phyloP scores from a whole-genome alignment of 192 early-diverging fungal species.

The Chytriomyces sp. region DNA sequence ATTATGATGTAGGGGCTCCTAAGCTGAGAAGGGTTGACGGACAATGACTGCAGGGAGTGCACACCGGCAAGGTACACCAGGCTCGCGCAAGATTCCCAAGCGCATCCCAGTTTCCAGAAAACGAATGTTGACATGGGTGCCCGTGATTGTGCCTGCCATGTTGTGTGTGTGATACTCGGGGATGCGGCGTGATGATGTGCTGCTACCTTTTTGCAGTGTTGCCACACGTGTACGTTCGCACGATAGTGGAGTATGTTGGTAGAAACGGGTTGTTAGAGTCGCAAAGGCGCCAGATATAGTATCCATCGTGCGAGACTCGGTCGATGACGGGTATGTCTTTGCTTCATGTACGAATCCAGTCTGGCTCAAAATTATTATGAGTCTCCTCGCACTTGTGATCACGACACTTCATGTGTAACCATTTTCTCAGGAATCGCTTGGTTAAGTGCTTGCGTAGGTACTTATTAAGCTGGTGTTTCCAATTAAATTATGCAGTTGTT shows the following conservation, averaged over 20 bases:
- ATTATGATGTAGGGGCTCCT: constrained; percentile 75
- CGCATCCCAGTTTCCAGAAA: constrained; percentile 18
- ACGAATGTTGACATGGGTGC: constrained; percentile 49
- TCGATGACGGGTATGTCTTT: not conserved
- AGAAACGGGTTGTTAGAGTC: no score
- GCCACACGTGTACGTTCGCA: constrained; percentile 75
- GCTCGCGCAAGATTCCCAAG: constrained; percentile 23
- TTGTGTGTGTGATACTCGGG: constrained; percentile 57
- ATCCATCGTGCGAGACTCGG: not conserved
- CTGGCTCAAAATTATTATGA: constrained; percentile 21
- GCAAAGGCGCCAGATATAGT: not conserved
- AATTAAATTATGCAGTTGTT: not conserved
- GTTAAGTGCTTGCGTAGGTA: no score
- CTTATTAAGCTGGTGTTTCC: no score
- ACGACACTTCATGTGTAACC: constrained; percentile 37
- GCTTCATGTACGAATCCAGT: constrained; percentile 18
- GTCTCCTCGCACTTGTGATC: constrained; percentile 23
- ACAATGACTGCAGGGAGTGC: not conserved
- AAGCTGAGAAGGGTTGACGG: constrained; percentile 31
- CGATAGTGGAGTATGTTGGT: constrained; percentile 34
- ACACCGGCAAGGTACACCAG: not conserved
- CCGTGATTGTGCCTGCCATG: constrained; percentile 71
- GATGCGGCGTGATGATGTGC: constrained; percentile 63
- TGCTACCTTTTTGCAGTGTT: constrained; percentile 66
- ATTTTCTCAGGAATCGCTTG: constrained; percentile 28